Evolutionary conservation across 2,329 filamentous ascomycete genomes (phyloP).

Genomic region (Pyrenochaeta sp.): DNA sequence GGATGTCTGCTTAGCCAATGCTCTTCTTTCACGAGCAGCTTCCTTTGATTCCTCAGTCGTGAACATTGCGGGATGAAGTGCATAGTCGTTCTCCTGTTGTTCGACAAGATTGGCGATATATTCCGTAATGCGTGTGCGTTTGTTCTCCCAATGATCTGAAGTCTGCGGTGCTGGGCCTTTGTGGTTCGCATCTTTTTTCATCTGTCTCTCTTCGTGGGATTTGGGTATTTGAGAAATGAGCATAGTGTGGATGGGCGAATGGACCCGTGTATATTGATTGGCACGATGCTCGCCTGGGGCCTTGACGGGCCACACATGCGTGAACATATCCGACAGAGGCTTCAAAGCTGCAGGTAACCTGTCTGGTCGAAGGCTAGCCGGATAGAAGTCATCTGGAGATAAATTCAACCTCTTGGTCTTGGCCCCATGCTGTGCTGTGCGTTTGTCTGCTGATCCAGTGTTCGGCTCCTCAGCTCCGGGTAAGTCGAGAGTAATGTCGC

Average conservation of each 20-base stretch:
- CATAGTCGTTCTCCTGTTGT: constrained; percentile 82
- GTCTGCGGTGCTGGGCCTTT: constrained; percentile 65
- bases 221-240: constrained; percentile 77
- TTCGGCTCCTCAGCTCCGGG: constrained; percentile 6
- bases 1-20: constrained; percentile 56
- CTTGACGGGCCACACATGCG: constrained; percentile 86
- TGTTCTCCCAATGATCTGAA: constrained; percentile 73
- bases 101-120: constrained; percentile 77
- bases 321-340: constrained; percentile 81
- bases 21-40: constrained; percentile 62
- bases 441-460: constrained; percentile 17
- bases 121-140: constrained; percentile 81
- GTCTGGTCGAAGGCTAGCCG: constrained; percentile 50
- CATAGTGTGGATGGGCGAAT: constrained; percentile 87
- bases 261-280: constrained; percentile 70
- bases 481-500: constrained; percentile 45
- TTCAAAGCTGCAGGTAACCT: constrained; percentile 55
- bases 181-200: constrained; percentile 51
- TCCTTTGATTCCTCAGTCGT: constrained; percentile 62
- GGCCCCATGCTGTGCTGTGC: constrained; percentile 11
- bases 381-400: constrained; percentile 60
- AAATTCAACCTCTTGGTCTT: constrained; percentile 41
- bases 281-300: constrained; percentile 82
- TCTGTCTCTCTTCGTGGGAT: constrained; percentile 70
- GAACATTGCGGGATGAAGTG: constrained; percentile 81